A percentile compares a stretch with the other conserved stretches of the same genome.
These are phyloP conservation scores for Pyronema domesticum DNA, from an alignment of 495 filamentous ascomycete species.

Conservation along the genomic window DNA sequence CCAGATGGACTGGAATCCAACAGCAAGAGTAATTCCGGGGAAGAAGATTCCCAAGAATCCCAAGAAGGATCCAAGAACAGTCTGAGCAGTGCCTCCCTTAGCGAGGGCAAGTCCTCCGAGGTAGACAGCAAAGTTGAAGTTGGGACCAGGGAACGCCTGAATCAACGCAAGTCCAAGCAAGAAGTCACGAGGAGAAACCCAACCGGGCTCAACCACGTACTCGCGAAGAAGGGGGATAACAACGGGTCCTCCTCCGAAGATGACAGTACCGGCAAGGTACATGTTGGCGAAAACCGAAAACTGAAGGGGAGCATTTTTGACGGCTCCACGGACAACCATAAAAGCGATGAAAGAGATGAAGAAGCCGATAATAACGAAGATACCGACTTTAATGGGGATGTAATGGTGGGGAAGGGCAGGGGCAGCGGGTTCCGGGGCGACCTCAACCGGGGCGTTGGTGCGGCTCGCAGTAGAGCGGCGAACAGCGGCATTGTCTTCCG, in stretches of 20 bases:
- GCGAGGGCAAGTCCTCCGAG: conserved; percentile 44
- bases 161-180: conserved; percentile 67
- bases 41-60: conserved; percentile 53
- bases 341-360: conserved; percentile 43
- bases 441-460: conserved; percentile 12
- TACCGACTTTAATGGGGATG: conserved; percentile 15
- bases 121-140: conserved; percentile 78
- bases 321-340: conserved; percentile 37
- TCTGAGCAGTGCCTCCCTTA: conserved; percentile 29
- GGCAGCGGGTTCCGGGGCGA: conserved; percentile 29
- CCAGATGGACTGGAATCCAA: conserved; percentile 59
- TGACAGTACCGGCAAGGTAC: conserved; percentile 75
- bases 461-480: not conserved
- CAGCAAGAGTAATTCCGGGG: conserved; percentile 47
- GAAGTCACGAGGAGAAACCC: conserved; percentile 65
- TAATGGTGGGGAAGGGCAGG: conserved; percentile 4
- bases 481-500: not conserved
- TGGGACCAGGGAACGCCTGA: conserved; percentile 69
- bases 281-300: conserved; percentile 60
- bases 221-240: conserved; percentile 64
- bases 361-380: conserved; percentile 31
- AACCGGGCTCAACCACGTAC: conserved; percentile 64
- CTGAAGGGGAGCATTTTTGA: conserved; percentile 30
- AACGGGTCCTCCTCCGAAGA: conserved; percentile 74
- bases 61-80: conserved; percentile 43